These are phyloP conservation scores for Urostyla sp. DNA, from an alignment of 73 alveolate species.

Conservation along the genomic window DNA sequence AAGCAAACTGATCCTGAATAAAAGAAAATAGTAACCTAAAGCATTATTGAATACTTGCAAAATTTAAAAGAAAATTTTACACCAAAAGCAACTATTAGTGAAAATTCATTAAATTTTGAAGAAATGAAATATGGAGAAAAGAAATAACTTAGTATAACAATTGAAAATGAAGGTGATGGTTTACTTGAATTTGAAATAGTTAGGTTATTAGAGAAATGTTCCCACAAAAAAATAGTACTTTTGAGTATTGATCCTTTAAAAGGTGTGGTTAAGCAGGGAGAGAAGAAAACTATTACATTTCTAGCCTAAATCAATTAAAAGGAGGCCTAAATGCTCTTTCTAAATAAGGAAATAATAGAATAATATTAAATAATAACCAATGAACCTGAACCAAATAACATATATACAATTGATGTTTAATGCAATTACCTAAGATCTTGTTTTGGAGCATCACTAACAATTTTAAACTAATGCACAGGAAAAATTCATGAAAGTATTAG, in stretches of 20 bases:
- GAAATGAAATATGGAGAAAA: conserved; percentile 45
- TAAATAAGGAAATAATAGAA: conserved; percentile 29
- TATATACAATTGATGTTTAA: background rate
- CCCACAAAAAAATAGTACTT: background rate
- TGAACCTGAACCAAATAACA: conserved; percentile 13
- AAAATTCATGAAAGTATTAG: conserved; percentile 1
- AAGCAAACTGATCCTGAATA: conserved; percentile 24
- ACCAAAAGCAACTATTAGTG: conserved; percentile 21
- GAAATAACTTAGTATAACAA: background rate
- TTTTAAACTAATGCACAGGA: conserved; percentile 33
- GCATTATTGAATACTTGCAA: conserved; percentile 25
- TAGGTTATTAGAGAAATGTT: background rate
- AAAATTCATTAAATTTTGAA: background rate
- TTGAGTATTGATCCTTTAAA: conserved; percentile 14
- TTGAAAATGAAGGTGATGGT: conserved; percentile 46
- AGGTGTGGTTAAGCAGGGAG: conserved; percentile 55
- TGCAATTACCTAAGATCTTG: conserved; percentile 29
- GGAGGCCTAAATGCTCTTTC: conserved; percentile 19
- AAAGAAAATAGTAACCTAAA: conserved; percentile 21
- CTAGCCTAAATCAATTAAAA: conserved; percentile 3
- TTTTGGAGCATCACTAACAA: conserved; percentile 55
- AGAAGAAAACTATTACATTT: conserved; percentile 8
- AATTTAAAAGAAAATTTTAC: conserved; percentile 42
- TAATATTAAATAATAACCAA: conserved; percentile 3
- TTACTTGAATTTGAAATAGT: conserved; percentile 35